Evolutionary conservation across 805 yeast genomes (phyloP), one percentile per base, ranked within the genome.

Genomic region (Saitoella complicata): DNA sequence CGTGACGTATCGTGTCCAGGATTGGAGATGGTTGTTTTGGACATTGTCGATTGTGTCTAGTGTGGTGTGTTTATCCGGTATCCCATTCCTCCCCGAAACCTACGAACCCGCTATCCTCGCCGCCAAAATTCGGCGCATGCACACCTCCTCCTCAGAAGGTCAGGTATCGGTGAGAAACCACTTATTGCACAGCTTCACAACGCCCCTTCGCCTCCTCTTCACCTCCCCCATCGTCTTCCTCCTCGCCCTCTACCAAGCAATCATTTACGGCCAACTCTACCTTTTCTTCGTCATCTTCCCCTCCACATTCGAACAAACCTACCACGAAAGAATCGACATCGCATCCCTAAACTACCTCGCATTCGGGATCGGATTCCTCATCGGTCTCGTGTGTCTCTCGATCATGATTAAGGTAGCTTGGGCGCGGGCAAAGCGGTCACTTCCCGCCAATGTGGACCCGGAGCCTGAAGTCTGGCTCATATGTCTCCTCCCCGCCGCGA

Each of bases 381-480:
- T 21, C 21, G 21, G 21, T 21, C 21, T 21, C 21, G 21, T 62
- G 6, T 36, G 44, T 1, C 37, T 51, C 39, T 64, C 56, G 0
- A 63, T 65, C 47, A 70, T 78, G 54, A 62, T 78, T 39, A 65
- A 61, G 54, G 66, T 61, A 46, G 94, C 84, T 55, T 69, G 64
- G 9, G 61, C 64, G 37, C 81, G 78, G 53, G 56, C 65, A 32
- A 60, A 57, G 38, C 13, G 34, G 29, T 12, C n/a, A 4, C 61
- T 55, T 32, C 41, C 45, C 6, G 36, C 58, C 3, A 71, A 71
- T 36, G 78, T 78, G 41, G 67, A 64, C 49, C 73, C 76, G 4
- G 72, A 78, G 11, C 93, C 95, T 0, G 95, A 86, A 61, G 80
- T 76, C 34, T 75, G 95, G 61, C 67, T 86, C 46, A 75, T 77